Conservation (phyloP, 306 rosid species). For the Gastrolobium bilobum region DNA sequence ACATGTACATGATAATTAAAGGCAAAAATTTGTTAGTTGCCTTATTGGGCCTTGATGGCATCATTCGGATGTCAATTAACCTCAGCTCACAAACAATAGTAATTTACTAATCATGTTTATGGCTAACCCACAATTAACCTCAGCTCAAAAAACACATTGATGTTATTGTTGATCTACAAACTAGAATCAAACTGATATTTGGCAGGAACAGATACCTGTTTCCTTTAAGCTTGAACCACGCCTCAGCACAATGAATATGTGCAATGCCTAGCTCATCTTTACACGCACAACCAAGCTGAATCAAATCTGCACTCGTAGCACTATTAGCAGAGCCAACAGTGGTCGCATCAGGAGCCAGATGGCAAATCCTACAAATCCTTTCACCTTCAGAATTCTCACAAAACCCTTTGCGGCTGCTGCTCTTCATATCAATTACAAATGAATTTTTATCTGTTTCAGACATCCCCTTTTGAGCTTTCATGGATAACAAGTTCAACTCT, state of each 20-base stretch:
- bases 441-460: slow-evolving; percentile 63
- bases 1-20: slow-evolving; percentile 30
- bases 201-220: slow-evolving; percentile 72
- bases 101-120: slow-evolving; percentile 34
- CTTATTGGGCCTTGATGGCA: slow-evolving; percentile 24
- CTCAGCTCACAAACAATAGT: slow-evolving; percentile 29
- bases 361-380: slow-evolving; percentile 93
- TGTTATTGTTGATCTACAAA: slow-evolving; percentile 4
- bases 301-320: slow-evolving; percentile 57
- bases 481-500: slow-evolving; percentile 55
- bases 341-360: slow-evolving; percentile 65
- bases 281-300: slow-evolving; percentile 91
- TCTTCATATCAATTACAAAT: slow-evolving; percentile 67
- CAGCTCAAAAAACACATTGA: background rate
- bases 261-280: slow-evolving; percentile 91
- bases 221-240: slow-evolving; percentile 90
- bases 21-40: slow-evolving; percentile 22
- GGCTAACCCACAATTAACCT: background rate
- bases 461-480: slow-evolving; percentile 54
- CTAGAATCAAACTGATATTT: slow-evolving; percentile 40
- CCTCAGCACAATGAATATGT: slow-evolving; percentile 91
- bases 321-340: slow-evolving; percentile 40
- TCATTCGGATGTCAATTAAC: slow-evolving; percentile 28
- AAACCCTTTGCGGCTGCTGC: slow-evolving; percentile 55
- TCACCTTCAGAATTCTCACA: slow-evolving; percentile 69